phyloP scores from a whole-genome alignment of 2,329 filamentous ascomycete genomes.

The Ceratocystis albifundus region DNA sequence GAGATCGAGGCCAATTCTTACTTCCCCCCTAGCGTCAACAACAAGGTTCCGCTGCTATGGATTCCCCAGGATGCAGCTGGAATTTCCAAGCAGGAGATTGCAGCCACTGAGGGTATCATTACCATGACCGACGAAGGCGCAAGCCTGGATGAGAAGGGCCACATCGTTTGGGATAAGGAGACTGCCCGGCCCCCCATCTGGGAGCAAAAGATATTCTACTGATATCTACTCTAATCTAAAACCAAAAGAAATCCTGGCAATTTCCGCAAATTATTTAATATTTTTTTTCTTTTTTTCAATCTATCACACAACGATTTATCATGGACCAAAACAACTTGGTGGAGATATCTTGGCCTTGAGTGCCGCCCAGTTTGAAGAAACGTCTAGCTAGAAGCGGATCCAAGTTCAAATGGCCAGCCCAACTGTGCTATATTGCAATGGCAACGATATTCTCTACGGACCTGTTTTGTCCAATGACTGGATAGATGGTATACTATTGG shows the following conservation, averaged over 20 bases:
- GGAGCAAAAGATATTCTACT: slow-evolving; percentile 38
- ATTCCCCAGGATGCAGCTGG: slow-evolving; percentile 65
- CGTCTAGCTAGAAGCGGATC: background rate
- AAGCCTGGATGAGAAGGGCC: slow-evolving; percentile 52
- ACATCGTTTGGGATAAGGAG: slow-evolving; percentile 35
- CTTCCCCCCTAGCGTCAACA: slow-evolving; percentile 57
- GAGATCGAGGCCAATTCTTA: slow-evolving; percentile 57
- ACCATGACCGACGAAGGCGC: slow-evolving; percentile 73
- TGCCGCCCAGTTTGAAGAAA: background rate
- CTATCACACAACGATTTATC: background rate
- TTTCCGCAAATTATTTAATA: slow-evolving; percentile 1
- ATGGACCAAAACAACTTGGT: background rate
- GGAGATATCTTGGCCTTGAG: background rate
- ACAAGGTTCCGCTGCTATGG: slow-evolving; percentile 62
- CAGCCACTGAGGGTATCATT: slow-evolving; percentile 58
- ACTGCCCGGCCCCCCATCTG: slow-evolving; percentile 36
- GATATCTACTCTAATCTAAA: slow-evolving; percentile 23
- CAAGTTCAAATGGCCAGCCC: background rate
- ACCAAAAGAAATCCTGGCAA: background rate
- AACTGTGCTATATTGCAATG: background rate
- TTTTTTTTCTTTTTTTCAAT: background rate
- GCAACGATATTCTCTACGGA: background rate
- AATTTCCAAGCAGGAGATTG: slow-evolving; percentile 65
- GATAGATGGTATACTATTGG: background rate
- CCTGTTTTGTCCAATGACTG: background rate